These are phyloP conservation scores for Spatholobus suberectus DNA, from an alignment of 306 rosid species.

Conservation along the genomic window DNA sequence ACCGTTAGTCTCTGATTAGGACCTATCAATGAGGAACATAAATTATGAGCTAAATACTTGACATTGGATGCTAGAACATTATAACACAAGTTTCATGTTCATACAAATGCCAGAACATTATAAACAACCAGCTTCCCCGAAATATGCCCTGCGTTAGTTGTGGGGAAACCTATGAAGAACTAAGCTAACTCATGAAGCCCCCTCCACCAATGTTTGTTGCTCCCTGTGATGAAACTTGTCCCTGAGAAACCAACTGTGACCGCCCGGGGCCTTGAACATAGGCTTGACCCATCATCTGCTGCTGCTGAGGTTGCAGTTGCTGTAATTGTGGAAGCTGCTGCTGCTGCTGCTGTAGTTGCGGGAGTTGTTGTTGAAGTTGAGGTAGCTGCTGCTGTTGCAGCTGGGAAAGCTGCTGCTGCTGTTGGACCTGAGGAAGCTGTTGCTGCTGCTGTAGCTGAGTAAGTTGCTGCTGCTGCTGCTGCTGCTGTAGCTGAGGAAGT, in stretches of 20 bases:
- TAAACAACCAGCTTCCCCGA: slow-evolving; percentile 11
- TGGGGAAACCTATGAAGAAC: not conserved
- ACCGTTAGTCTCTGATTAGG: not conserved
- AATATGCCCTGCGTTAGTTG: not conserved
- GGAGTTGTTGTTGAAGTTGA: slow-evolving; percentile 51
- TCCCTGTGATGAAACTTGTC: slow-evolving; percentile 83
- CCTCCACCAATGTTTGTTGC: slow-evolving; percentile 75
- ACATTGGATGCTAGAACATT: not conserved
- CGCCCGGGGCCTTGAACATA: slow-evolving; percentile 88
- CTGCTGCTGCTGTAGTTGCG: slow-evolving; percentile 52
- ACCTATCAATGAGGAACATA: slow-evolving; percentile 2
- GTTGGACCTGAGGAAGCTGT: slow-evolving; percentile 41
- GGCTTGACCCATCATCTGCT: slow-evolving; percentile 81
- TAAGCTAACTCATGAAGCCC: slow-evolving; percentile 70
- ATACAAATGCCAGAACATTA: slow-evolving; percentile 8
- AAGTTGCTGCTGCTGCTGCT: slow-evolving; percentile 54
- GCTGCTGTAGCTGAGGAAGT: slow-evolving; percentile 44
- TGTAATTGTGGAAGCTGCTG: slow-evolving; percentile 69
- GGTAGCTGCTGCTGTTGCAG: slow-evolving; percentile 58
- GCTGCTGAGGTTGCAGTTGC: slow-evolving; percentile 73
- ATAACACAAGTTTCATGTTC: not conserved
- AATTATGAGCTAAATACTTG: not conserved
- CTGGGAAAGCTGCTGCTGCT: slow-evolving; percentile 50
- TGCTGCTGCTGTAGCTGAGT: slow-evolving; percentile 41
- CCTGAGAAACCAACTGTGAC: slow-evolving; percentile 82